Evolutionary conservation across 208 protist genomes (phyloP), one percentile per base, ranked within the genome.

Genomic region (Herpetomonas samuelpessoai): DNA sequence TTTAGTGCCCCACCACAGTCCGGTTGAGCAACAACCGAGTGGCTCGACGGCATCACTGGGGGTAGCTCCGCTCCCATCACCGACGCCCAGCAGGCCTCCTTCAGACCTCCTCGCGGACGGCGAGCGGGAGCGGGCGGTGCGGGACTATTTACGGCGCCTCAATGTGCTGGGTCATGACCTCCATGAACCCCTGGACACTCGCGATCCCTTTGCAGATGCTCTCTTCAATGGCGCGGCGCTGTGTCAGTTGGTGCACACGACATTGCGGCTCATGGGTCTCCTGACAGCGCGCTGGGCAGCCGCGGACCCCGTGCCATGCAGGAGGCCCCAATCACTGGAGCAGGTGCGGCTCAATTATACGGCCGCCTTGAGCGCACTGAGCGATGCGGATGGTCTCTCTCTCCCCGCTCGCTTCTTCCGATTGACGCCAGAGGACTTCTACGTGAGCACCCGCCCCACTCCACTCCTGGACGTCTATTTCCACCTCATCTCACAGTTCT

Each of bases 141-240:
- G 86, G 18, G 86, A 92, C 59, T 85, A 79, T 57, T 71, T 92
- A 22, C 64, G 83, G 19, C 74, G 86, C 31, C 76, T 89, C 66
- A 78, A 87, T 62, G 83, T 92, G 46, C 50, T 89, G 10, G 44
- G 45, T n/a, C 21, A 62, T 31, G 71, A 80, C 29, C 1, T 51
- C 0, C 1, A 41, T n/a, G 41, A 57, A 0, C 39, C 16, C 3
- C 44, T 47, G 1, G 60, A 22, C 24, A n/a, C 12, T n/a, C 25
- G 41, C 24, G 39, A 67, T 31, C 57, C 30, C 14, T 76, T 90
- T 29, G 54, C 65, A 27, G 87, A 93, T 54, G 68, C 78, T 21
- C 68, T 93, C 6, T 68, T 83, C 57, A 93, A 93, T 64, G 87
- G 83, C 4, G 60, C 67, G 30, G 87, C 81, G 0, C 60, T 89